Evolutionary conservation across 2,329 filamentous ascomycete species (phyloP).

Genomic region (Hypomyces rosellus): DNA sequence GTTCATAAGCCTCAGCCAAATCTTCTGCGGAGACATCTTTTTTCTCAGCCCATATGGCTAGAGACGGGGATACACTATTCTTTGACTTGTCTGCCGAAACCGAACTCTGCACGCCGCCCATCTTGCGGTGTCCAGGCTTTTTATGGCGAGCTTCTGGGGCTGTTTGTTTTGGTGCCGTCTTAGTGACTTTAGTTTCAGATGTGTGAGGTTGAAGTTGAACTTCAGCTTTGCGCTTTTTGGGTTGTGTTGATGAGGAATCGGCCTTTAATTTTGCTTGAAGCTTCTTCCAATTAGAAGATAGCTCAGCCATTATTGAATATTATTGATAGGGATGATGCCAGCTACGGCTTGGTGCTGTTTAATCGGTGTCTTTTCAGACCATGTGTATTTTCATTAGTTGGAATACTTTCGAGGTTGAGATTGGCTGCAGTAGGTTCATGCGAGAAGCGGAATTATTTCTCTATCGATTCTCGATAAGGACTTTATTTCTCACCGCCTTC

Average conservation of each 20-base stretch:
- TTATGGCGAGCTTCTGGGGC: conserved; percentile 6
- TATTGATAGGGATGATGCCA: not conserved
- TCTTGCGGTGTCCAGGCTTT: conserved; percentile 23
- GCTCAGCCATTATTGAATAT: conserved; percentile 29
- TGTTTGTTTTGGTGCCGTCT: conserved; percentile 8
- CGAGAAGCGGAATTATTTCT: not conserved
- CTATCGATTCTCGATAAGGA: not conserved
- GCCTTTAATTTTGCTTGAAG: conserved; percentile 58
- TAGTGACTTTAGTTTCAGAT: conserved; percentile 24
- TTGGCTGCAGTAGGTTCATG: too few species aligned
- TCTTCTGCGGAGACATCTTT: conserved; percentile 55
- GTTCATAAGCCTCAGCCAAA: conserved; percentile 55
- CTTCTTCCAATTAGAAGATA: conserved; percentile 73
- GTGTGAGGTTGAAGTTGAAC: conserved; percentile 19
- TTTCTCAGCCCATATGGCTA: conserved; percentile 55
- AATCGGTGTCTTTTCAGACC: not conserved
- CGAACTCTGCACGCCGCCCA: conserved; percentile 54
- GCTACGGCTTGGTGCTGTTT: not conserved
- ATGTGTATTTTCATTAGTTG: not conserved
- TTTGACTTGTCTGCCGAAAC: conserved; percentile 32
- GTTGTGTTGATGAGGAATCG: conserved; percentile 32
- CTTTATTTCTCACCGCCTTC: conserved; percentile 4
- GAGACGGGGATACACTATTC: conserved; percentile 43
- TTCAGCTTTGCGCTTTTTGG: conserved; percentile 38
- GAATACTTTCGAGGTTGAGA: too few species aligned